These are phyloP conservation scores for Ustilago trichophora DNA, from an alignment of 1,284 basidiomycete species.

Conservation along the genomic window DNA sequence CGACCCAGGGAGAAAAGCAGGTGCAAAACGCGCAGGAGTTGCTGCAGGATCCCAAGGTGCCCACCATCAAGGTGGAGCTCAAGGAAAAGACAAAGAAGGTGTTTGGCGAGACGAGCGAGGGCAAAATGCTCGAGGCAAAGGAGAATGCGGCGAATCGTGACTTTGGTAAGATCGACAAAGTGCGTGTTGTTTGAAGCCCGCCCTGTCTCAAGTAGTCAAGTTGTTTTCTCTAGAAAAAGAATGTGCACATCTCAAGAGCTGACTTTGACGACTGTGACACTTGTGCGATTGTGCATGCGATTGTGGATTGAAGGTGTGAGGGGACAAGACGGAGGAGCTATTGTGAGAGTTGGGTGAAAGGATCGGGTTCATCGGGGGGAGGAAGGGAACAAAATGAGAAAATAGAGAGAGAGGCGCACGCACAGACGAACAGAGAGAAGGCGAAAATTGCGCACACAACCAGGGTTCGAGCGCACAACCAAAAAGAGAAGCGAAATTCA, in stretches of 20 bases:
- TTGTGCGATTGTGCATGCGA: background rate
- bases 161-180: constrained; percentile 38
- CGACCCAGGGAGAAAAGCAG: constrained; percentile 32
- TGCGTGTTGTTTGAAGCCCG: constrained; percentile 26
- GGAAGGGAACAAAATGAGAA: background rate
- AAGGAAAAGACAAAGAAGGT: constrained; percentile 37
- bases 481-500: no score
- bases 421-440: no score
- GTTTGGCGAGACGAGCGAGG: constrained; percentile 21
- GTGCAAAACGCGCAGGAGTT: constrained; percentile 17
- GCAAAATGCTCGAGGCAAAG: constrained; percentile 26
- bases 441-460: no score
- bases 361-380: constrained; percentile 4
- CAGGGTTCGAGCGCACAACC: no score
- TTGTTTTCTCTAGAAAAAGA: no score
- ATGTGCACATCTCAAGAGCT: no score
- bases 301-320: no score
- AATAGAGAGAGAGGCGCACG: no score
- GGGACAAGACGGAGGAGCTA: no score
- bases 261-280: no score
- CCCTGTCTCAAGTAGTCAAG: background rate
- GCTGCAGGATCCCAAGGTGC: constrained; percentile 28
- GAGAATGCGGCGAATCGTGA: constrained; percentile 35
- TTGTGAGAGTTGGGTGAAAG: no score
- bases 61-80: constrained; percentile 22